These are phyloP conservation scores for Aquilaria yunnanensis DNA, from an alignment of 345 rosid genomes.

Conservation along the genomic window DNA sequence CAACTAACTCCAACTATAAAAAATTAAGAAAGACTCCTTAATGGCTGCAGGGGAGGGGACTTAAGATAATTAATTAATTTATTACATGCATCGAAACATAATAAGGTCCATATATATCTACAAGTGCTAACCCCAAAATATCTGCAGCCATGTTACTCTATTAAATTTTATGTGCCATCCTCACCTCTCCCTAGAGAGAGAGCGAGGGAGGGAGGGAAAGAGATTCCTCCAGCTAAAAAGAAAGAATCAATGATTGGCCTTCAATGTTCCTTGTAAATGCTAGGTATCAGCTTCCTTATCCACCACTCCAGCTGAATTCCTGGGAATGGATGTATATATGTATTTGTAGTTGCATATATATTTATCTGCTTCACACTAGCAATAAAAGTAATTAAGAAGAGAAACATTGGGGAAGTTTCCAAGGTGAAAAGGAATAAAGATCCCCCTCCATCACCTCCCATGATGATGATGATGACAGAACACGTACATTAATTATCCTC, in stretches of 20 bases:
- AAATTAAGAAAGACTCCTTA: no score
- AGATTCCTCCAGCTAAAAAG: conserved; percentile 41
- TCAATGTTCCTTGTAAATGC: neutral
- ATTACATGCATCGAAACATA: no score
- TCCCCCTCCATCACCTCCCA: conserved; percentile 7
- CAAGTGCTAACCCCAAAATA: no score
- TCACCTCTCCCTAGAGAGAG: conserved; percentile 4
- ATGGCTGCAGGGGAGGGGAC: no score
- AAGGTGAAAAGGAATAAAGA: conserved; percentile 3
- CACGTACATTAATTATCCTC: no score
- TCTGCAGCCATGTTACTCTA: no score
- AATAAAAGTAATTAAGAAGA: neutral
- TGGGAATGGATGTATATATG: neutral
- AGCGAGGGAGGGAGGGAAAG: neutral
- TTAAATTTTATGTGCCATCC: no score
- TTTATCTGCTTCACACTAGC: neutral
- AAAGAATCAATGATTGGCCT: conserved; percentile 24
- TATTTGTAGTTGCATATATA: neutral
- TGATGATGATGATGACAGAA: neutral
- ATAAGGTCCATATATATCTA: no score
- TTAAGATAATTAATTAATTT: no score
- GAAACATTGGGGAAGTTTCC: conserved; percentile 12
- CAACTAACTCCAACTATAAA: no score
- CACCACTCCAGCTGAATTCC: conserved; percentile 24
- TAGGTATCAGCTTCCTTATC: conserved; percentile 22